These are phyloP conservation scores for Chrysopogon serrulatus DNA, from an alignment of 176 grass and related monocot genomes.

Conservation along the genomic window DNA sequence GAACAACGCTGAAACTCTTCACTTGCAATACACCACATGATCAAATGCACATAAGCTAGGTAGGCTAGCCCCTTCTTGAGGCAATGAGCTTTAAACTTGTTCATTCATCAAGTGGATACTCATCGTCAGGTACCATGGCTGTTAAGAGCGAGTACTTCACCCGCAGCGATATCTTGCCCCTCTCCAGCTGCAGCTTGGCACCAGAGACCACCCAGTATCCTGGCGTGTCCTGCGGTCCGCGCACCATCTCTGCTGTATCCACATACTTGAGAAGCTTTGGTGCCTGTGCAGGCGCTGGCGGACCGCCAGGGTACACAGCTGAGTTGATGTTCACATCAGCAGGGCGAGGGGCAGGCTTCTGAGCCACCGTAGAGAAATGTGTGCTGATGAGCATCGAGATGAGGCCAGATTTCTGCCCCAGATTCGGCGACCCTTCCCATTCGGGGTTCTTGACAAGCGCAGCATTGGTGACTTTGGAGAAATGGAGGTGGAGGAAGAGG, in stretches of 20 bases:
- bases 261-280: conserved; percentile 86
- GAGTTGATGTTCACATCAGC: conserved; percentile 92
- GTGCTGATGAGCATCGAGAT: conserved; percentile 94
- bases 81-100: conserved; percentile 5
- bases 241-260: conserved; percentile 73
- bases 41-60: not conserved
- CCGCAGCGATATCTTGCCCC: conserved; percentile 81
- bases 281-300: conserved; percentile 64
- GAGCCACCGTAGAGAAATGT: conserved; percentile 72
- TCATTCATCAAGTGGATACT: conserved; percentile 38
- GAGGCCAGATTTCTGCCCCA: conserved; percentile 84
- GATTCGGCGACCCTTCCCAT: conserved; percentile 85
- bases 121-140: conserved; percentile 61
- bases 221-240: conserved; percentile 77
- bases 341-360: conserved; percentile 62
- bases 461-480: conserved; percentile 61
- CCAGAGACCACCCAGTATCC: conserved; percentile 97
- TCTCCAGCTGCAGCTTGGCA: conserved; percentile 83
- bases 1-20: not conserved
- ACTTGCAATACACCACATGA: not conserved
- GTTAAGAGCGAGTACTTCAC: conserved; percentile 83
- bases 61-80: not conserved
- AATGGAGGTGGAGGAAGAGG: conserved; percentile 75
- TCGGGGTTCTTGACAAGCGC: conserved; percentile 49
- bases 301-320: conserved; percentile 82